Evolutionary conservation across 2,329 filamentous ascomycete species (phyloP).

Genomic region (Monilinia polystroma): DNA sequence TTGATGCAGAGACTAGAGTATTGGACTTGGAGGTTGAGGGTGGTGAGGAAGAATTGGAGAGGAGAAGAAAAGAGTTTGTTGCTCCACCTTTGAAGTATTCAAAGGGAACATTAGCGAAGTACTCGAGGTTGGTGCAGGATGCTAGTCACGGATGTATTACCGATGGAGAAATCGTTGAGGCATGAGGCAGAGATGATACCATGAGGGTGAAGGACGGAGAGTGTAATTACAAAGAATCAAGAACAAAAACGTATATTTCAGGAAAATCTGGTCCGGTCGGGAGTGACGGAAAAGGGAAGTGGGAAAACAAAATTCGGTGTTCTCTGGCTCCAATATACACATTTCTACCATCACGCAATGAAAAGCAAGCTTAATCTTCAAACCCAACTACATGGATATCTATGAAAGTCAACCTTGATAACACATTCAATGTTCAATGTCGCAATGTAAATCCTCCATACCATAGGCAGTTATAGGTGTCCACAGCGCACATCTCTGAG

Average conservation of each 20-base stretch:
- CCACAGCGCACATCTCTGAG: too few species aligned
- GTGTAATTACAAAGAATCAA: not conserved
- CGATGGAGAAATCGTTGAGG: conserved; percentile 43
- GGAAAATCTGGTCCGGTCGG: not conserved
- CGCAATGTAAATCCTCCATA: too few species aligned
- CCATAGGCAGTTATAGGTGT: too few species aligned
- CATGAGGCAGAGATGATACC: not conserved
- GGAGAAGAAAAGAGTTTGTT: conserved; percentile 51
- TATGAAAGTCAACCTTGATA: not conserved
- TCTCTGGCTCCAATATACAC: not conserved
- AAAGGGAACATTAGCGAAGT: conserved; percentile 60
- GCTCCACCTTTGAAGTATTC: conserved; percentile 56
- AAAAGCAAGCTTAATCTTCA: conserved; percentile 1
- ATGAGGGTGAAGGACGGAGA: too few species aligned
- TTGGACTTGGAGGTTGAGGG: conserved; percentile 51
- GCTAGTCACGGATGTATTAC: conserved; percentile 60
- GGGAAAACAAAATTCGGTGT: not conserved
- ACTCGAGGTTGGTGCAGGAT: conserved; percentile 53
- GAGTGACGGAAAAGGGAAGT: not conserved
- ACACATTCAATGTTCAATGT: too few species aligned
- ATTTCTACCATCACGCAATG: not conserved
- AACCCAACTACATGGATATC: not conserved
- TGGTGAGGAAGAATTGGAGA: conserved; percentile 41
- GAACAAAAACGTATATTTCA: not conserved
- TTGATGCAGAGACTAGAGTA: conserved; percentile 56